Evolutionary conservation across 1,139 yeast genomes (phyloP), one percentile per base, ranked within the genome.

Genomic region (Zygoascus sp.): DNA sequence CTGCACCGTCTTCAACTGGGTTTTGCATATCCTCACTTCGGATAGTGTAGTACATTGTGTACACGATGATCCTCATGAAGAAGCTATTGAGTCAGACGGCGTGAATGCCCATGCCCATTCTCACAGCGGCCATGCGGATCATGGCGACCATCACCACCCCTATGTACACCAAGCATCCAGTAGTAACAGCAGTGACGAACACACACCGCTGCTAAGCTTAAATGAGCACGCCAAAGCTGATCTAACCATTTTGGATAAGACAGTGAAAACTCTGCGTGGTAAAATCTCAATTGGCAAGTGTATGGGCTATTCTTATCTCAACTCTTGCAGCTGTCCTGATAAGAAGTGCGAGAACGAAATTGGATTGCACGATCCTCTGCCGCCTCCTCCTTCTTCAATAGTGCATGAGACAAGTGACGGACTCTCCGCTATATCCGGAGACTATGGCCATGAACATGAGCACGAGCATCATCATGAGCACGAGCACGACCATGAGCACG

Each of bases 1-100:
- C 2, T 86, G 95, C 58, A 64, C 80, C 1, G 53, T 66, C 2
- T 68, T 90, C 53, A 42, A 89, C 61, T 64, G 72, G 21, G 40
- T 82, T 0, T 78, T 90, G 13, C 96, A 90, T 62, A 64, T 79
- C 37, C 64, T 82, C 47, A 87, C 97, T 1, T 79, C 92, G 49
- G 87, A 86, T 59, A 82, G 94, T 25, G 77, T 90, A 23, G 87
- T 90, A 0, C 96, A 89, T 60, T 89, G 97, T 64, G 82, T 79
- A 15, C 96, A 89, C 58, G 73, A 58, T 13, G 36, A 39, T 5
- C 30, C 30, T 8, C 39, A 44, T 13, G 42, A 32, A 3, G 42
- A 44, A 7, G 38, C 28, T 16, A 15, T 19, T 43, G 92, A 83
- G 55, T 92, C 82, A 59, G 92, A 83, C 60, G 85, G 82, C 57